These are phyloP conservation scores for Lentinus brumalis DNA, from an alignment of 768 basidiomycete species.

Conservation along the genomic window DNA sequence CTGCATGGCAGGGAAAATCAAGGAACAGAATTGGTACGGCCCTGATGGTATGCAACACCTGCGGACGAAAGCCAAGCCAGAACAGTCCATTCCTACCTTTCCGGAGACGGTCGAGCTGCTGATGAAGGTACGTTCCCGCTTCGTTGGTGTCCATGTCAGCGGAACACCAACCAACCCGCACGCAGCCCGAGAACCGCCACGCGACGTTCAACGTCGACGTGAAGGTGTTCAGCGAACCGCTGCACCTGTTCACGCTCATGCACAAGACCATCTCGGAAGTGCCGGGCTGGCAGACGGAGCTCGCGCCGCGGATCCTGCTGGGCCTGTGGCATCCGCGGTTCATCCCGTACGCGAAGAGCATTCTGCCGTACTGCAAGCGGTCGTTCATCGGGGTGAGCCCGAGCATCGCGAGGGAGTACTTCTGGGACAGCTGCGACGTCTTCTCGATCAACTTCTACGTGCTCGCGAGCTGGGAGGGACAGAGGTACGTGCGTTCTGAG, in stretches of 20 bases:
- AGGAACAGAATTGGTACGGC: constrained; percentile 51
- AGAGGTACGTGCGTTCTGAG: constrained; percentile 31
- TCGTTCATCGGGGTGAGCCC: constrained; percentile 83
- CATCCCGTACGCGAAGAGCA: constrained; percentile 69
- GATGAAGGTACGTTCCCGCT: constrained; percentile 56
- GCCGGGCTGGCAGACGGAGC: constrained; percentile 67
- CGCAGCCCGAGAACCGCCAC: constrained; percentile 71
- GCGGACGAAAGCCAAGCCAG: constrained; percentile 76
- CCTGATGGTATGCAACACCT: constrained; percentile 67
- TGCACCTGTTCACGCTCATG: constrained; percentile 81
- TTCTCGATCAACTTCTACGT: constrained; percentile 83
- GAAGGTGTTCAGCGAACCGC: constrained; percentile 90
- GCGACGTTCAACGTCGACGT: constrained; percentile 89
- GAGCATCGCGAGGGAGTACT: constrained; percentile 76
- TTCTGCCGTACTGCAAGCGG: constrained; percentile 80
- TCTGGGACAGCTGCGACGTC: constrained; percentile 84
- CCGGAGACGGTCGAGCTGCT: constrained; percentile 77
- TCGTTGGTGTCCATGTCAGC: constrained; percentile 20
- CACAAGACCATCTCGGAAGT: constrained; percentile 63
- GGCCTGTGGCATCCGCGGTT: constrained; percentile 94
- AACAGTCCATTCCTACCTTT: constrained; percentile 91
- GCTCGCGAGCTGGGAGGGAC: constrained; percentile 71
- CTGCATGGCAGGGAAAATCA: constrained; percentile 56
- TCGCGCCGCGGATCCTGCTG: constrained; percentile 80
- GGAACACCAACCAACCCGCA: background rate